These are phyloP conservation scores for Neopestalotiopsis sp. DNA, from an alignment of 2,329 filamentous ascomycete species.

Conservation along the genomic window DNA sequence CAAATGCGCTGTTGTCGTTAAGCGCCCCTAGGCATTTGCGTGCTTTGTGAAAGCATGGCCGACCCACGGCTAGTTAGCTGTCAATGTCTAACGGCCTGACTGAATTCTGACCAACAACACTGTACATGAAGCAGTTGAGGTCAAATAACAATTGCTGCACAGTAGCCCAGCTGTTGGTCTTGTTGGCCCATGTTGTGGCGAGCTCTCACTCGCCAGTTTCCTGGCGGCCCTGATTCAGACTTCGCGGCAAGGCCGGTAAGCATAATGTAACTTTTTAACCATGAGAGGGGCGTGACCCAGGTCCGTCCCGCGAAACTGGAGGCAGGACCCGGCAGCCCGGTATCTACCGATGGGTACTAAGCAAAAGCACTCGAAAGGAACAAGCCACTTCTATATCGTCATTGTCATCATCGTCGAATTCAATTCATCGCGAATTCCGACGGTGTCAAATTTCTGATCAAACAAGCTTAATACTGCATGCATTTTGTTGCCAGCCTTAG, in stretches of 20 bases:
- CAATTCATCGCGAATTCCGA: too few species aligned
- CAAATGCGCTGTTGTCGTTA: too few species aligned
- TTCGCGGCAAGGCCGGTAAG: conserved; percentile 5
- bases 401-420: too few species aligned
- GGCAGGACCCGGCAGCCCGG: neutral
- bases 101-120: neutral
- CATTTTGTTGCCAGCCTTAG: too few species aligned
- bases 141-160: neutral
- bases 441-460: too few species aligned
- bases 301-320: neutral
- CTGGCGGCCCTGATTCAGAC: neutral
- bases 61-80: neutral
- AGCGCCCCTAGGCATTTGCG: too few species aligned
- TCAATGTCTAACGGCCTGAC: neutral
- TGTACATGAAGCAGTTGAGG: neutral
- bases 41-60: neutral
- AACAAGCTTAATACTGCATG: too few species aligned
- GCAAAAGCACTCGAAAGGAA: neutral
- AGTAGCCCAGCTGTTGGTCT: neutral
- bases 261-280: neutral
- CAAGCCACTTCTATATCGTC: too few species aligned
- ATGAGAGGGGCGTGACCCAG: neutral
- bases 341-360: neutral
- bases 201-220: conserved; percentile 12
- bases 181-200: conserved; percentile 11